Base-by-base conservation (phyloP, 306 rosid genomes). In the Nissolia schottii region DNA sequence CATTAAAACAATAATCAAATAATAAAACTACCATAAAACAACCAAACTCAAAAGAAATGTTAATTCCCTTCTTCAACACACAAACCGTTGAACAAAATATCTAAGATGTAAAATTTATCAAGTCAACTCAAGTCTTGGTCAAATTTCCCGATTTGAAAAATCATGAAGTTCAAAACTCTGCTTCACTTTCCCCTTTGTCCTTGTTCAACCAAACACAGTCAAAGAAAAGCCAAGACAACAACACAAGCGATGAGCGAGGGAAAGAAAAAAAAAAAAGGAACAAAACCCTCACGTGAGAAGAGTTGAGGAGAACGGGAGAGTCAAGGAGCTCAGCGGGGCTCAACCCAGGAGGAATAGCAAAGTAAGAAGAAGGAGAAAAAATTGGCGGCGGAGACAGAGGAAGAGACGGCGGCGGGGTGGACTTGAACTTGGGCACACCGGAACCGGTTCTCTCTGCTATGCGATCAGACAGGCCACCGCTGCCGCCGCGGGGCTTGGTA, bases 241-340 rank as follows among this genome's bases (percentile, higher is more conserved):
- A 16, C 23, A 60, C 2, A 3, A 31, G 7, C 15, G 27, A 7
- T 2, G 3, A 4, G 13, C 9, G 5, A 32, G 3, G 28, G 3
- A 9, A 41, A 1, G 9, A n/a, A 8, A 58, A 16, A 8, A 3
- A n/a, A 13, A 5, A 32, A 32, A 5, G 38, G 6, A 5, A 22
- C 19, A 32, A 55, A 64, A n/a, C n/a, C n/a, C 94, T 67, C 32
- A 92, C 98, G 76, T 88, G 74, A 49, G 88, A 86, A 43, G 88
- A 3, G 76, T 59, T 83, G 19, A 92, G 84, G 6, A 92, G 89
- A 25, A 90, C 96, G 18, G 98, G 98, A 0, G 98, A 93, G 82
- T 93, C 96, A 24, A 93, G 92, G 28, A 93, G 84, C 27, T 93
- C 93, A 48, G 98, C 91, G 0, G 96, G 98, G 50, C 96, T 93